phyloP scores from a whole-genome alignment of 2,329 filamentous ascomycete genomes.

The Pestalotiopsis sp. region DNA sequence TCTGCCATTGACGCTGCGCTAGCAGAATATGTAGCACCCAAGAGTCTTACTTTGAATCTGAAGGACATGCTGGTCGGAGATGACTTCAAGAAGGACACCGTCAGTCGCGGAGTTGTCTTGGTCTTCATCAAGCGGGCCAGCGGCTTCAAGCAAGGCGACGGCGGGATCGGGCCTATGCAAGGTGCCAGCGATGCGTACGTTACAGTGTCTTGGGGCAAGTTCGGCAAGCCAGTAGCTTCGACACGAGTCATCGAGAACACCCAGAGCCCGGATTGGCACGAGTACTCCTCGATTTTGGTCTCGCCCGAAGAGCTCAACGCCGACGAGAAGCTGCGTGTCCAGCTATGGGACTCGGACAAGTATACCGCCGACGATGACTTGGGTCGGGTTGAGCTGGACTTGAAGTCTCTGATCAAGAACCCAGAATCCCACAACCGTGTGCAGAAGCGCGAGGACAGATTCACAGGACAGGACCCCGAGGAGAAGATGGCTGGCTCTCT shows the following conservation, averaged over 20 bases:
- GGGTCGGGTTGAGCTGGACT: slow-evolving; percentile 69
- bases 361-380: slow-evolving; percentile 74
- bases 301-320: slow-evolving; percentile 73
- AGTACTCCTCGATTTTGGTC: slow-evolving; percentile 70
- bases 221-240: slow-evolving; percentile 68
- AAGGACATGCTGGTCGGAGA: slow-evolving; percentile 79
- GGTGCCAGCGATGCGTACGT: slow-evolving; percentile 73
- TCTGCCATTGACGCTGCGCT: slow-evolving; percentile 73
- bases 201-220: slow-evolving; percentile 76
- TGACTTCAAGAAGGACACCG: slow-evolving; percentile 77
- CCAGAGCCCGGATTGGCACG: slow-evolving; percentile 71
- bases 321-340: slow-evolving; percentile 67
- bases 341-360: slow-evolving; percentile 77
- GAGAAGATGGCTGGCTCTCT: slow-evolving; percentile 71
- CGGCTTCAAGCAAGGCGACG: slow-evolving; percentile 73
- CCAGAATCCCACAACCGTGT: slow-evolving; percentile 62
- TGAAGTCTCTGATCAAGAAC: slow-evolving; percentile 65
- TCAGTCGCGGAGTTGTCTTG: slow-evolving; percentile 63
- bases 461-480: slow-evolving; percentile 64
- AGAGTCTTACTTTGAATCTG: slow-evolving; percentile 72
- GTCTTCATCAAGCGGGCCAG: slow-evolving; percentile 67
- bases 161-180: slow-evolving; percentile 59
- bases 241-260: slow-evolving; percentile 67
- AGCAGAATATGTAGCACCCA: slow-evolving; percentile 75
- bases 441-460: slow-evolving; percentile 64